Conservation (phyloP, 1,284 basidiomycete species). For the Apiotrichum gamsii region DNA sequence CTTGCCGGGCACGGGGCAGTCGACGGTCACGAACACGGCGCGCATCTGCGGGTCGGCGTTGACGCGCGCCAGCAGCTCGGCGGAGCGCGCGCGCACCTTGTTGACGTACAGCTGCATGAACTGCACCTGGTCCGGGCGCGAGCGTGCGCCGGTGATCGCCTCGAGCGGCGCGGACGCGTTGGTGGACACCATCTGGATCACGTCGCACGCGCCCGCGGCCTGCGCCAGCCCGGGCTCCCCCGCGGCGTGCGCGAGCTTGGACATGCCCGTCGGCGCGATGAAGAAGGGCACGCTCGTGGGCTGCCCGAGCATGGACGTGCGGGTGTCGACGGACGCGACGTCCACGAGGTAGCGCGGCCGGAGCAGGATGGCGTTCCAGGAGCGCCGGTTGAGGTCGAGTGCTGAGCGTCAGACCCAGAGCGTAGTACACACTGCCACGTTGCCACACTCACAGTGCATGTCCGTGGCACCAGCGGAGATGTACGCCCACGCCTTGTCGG, state of each 20-base stretch:
- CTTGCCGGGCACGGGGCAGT: constrained; percentile 47
- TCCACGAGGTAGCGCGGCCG: constrained; percentile 43
- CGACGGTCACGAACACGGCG: constrained; percentile 47
- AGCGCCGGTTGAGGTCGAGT: constrained; percentile 36
- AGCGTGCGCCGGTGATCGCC: constrained; percentile 34
- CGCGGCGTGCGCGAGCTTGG: constrained; percentile 42
- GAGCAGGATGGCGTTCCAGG: constrained; percentile 45
- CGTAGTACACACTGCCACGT: too few relatives aligned
- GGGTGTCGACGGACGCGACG: constrained; percentile 39
- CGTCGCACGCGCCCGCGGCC: constrained; percentile 38
- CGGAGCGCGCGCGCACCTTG: constrained; percentile 40
- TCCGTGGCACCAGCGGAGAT: constrained; percentile 46
- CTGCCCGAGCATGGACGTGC: constrained; percentile 39
- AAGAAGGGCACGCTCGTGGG: constrained; percentile 41
- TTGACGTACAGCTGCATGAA: constrained; percentile 50
- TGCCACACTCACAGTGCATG: constrained; percentile 35
- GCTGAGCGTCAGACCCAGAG: constrained; percentile 20
- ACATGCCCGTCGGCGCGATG: constrained; percentile 48
- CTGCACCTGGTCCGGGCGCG: constrained; percentile 32
- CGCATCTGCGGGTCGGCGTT: constrained; percentile 39
- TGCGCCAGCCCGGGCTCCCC: constrained; percentile 41
- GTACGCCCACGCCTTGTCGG: constrained; percentile 46
- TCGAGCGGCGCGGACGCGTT: constrained; percentile 44
- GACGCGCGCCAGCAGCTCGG: constrained; percentile 36
- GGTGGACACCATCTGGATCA: constrained; percentile 47